Base-by-base conservation (phyloP, 768 basidiomycete species). In the Trametes gibbosa region DNA sequence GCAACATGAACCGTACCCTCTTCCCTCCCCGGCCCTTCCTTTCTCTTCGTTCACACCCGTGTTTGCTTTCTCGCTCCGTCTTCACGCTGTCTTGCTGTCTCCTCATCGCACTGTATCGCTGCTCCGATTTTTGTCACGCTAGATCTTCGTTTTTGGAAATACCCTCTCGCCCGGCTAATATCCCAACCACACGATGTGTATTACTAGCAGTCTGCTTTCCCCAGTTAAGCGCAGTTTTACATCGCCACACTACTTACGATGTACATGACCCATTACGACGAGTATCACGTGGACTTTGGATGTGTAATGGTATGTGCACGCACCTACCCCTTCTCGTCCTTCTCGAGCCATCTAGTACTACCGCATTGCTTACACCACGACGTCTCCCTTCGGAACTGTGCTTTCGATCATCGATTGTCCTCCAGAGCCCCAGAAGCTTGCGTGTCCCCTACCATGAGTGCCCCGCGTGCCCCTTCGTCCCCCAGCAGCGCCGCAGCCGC, bases 81-180 rank as follows among this genome's bases (percentile, higher is more conserved):
- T 50, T 54, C 51, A 37, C 40, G 56, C 55, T 58, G 24, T 62
- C 46, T 50, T 29, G 61, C 56, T 62, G 19, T 45, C 40, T n/a
- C 24, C 47, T 40, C 46, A 42, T 50, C n/a, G 55, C 50, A 57
- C 52, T 62, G 61, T 57, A 58, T 58, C 52, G 27, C 46, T 49
- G 39, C 45, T 45, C 16, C 53, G 8, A 27, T 40, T 42, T n/a
- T 40, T 52, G 54, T 50, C 41, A 23, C 29, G 25, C 59, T 61
- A 47, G 41, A 35, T 56, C 35, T 37, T 8, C 25, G 40, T 27
- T 56, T 40, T 48, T 21, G 53, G 49, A 19, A 43, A 50, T 56
- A 61, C 45, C 59, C 40, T 56, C 43, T n/a, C 23, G 10, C 16
- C 23, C 5, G 23, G 37, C 34, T 51, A 56, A 46, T 51, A 12